Base-by-base conservation (phyloP, 352 stramenopile genomes). In the Globisporangium uncinulatum region DNA sequence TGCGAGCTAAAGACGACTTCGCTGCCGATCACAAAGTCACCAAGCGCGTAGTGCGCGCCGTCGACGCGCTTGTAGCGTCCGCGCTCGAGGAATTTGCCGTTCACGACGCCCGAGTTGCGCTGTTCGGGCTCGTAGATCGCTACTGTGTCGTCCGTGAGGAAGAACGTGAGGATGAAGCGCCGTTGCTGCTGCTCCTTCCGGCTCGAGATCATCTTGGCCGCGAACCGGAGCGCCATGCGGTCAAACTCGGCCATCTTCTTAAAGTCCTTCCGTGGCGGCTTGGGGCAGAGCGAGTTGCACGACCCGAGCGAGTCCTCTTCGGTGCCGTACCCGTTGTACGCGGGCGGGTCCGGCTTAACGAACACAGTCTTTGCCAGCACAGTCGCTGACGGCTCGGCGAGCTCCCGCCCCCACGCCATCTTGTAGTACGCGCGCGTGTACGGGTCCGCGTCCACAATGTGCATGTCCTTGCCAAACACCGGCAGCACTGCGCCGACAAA, bases 51-150 rank as follows among this genome's bases (percentile, higher is more conserved):
- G 31, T 71, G 68, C 50, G 70, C 60, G 29, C 83, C 83, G 45
- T 86, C 67, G 9, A 68, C 67, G 29, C 61, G 74, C 58, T 92
- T 91, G 69, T 92, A 89, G 3, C 61, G 57, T 3, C 83, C 79
- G 17, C 85, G 80, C 56, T 95, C 85, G 37, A 95, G 78, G 65
- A 94, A 95, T 54, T 92, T 92, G 64, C 82, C 84, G 45, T 82
- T 83, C n/a, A 88, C 71, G 49, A 91, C 69, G 42, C 85, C 85
- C 34, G 79, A 89, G 67, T 94, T 95, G 62, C 77, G 79, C 54
- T 77, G 56, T 56, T 90, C 76, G 0, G 78, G 80, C 57, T 95
- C 86, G 54, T 89, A 91, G 64, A 95, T 87, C 20, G 69, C 60
- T 20, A 76, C 44, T 3, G 82, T 95, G 66, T 92, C 82, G 57